Percentiles rank a stretch among this genome's conserved stretches.
Conservation (phyloP, 176 grass and related monocot species). For the Saccharum spontaneum region DNA sequence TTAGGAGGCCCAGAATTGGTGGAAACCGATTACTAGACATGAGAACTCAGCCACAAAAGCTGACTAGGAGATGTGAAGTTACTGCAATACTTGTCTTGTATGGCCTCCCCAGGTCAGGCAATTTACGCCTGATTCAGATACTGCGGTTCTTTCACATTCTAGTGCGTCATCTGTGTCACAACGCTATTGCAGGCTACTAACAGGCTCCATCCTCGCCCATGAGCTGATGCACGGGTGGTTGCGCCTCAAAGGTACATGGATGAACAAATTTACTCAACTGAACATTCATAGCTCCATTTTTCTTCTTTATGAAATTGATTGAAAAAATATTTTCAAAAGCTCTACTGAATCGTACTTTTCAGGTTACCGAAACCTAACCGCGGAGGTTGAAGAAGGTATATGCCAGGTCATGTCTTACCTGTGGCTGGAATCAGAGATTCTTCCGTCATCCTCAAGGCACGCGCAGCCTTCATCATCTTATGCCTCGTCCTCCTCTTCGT, state of each 20-base stretch:
- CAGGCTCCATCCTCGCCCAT: conserved; percentile 95
- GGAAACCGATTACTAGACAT: conserved; percentile 68
- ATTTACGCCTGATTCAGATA: conserved; percentile 14
- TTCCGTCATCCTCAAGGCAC: conserved; percentile 53
- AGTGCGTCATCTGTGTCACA: conserved; percentile 5
- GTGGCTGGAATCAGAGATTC: conserved; percentile 93
- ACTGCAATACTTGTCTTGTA: conserved; percentile 92
- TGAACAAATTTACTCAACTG: background rate
- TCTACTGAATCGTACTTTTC: conserved; percentile 24
- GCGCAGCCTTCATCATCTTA: conserved; percentile 53
- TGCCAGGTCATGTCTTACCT: conserved; percentile 91
- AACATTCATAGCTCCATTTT: background rate
- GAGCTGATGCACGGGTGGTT: conserved; percentile 95
- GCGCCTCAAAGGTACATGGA: conserved; percentile 82
- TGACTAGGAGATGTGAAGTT: conserved; percentile 78
- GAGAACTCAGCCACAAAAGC: conserved; percentile 75
- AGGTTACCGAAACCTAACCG: conserved; percentile 75
- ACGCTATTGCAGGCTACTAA: conserved; percentile 69
- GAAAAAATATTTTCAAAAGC: background rate
- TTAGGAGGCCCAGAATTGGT: conserved; percentile 72
- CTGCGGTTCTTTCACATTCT: background rate
- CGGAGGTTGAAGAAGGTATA: conserved; percentile 88
- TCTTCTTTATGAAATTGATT: background rate
- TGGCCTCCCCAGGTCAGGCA: conserved; percentile 84
- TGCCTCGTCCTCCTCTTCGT: conserved; percentile 62